phyloP scores from a whole-genome alignment of 2,329 filamentous ascomycete species.

The Parascedosporium putredinis region DNA sequence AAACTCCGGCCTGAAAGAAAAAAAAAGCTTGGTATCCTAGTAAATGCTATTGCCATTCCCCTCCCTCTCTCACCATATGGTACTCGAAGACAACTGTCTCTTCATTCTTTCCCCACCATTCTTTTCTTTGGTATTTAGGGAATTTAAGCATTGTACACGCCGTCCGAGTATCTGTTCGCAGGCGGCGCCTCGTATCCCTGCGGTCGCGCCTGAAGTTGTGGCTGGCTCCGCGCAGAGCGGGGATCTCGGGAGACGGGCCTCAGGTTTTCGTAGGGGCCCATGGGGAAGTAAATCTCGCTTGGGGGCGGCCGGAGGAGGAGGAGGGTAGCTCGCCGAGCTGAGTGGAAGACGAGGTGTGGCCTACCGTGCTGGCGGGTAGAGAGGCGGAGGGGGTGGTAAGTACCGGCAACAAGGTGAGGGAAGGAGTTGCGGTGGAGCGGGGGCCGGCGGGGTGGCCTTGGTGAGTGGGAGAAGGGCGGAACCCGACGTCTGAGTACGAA shows the following conservation, averaged over 20 bases:
- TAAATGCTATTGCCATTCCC: too few relatives aligned
- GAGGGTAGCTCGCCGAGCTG: background rate
- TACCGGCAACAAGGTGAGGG: background rate
- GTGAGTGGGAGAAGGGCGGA: background rate
- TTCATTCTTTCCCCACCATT: background rate
- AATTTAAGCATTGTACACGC: background rate
- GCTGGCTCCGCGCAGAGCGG: background rate
- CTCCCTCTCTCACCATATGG: too few relatives aligned
- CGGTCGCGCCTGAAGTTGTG: background rate
- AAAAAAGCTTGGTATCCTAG: too few relatives aligned
- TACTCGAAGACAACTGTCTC: background rate
- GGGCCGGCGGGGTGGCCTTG: background rate
- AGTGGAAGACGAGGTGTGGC: background rate
- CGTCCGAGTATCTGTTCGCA: constrained; percentile 1
- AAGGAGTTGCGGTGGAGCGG: background rate
- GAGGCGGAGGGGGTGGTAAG: background rate
- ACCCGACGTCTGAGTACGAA: background rate
- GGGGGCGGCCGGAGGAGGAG: background rate
- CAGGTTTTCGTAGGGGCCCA: constrained; percentile 5
- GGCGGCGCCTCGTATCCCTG: background rate
- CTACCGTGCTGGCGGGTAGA: background rate
- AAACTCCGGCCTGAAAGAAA: too few relatives aligned
- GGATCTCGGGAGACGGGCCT: background rate
- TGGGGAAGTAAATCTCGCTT: background rate
- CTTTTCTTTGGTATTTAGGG: too few relatives aligned